Evolutionary conservation across 257 asterid genomes (phyloP).

Genomic region (Ballota nigra): DNA sequence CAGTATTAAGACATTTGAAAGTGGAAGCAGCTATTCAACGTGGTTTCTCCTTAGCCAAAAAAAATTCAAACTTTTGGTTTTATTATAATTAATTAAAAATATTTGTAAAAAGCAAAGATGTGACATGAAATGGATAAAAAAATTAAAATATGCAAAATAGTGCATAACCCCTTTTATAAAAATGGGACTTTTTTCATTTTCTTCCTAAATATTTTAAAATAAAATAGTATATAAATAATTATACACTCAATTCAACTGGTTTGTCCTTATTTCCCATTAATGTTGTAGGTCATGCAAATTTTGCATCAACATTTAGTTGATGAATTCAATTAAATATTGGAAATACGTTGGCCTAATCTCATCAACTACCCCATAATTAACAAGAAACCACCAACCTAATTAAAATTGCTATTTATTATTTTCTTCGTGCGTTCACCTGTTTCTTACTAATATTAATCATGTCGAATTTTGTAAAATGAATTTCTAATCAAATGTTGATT

Average conservation of each 20-base stretch:
- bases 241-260: too few species aligned
- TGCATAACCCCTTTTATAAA: too few species aligned
- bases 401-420: background rate
- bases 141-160: too few species aligned
- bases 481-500: too few species aligned
- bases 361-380: conserved; percentile 22
- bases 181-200: too few species aligned
- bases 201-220: too few species aligned
- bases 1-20: background rate
- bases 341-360: conserved; percentile 23
- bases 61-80: background rate
- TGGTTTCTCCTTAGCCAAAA: conserved; percentile 25
- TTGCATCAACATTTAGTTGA: background rate
- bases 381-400: conserved; percentile 15
- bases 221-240: too few species aligned
- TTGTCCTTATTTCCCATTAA: background rate
- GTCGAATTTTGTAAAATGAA: background rate
- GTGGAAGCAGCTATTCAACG: conserved; percentile 22
- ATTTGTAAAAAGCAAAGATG: too few species aligned
- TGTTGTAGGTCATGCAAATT: background rate
- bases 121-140: too few species aligned
- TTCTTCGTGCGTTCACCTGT: conserved; percentile 6
- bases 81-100: too few species aligned
- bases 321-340: background rate
- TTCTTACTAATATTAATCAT: background rate